Evolutionary conservation across 139 green algal genomes (phyloP).

Genomic region (Yamagishiella unicocca): DNA sequence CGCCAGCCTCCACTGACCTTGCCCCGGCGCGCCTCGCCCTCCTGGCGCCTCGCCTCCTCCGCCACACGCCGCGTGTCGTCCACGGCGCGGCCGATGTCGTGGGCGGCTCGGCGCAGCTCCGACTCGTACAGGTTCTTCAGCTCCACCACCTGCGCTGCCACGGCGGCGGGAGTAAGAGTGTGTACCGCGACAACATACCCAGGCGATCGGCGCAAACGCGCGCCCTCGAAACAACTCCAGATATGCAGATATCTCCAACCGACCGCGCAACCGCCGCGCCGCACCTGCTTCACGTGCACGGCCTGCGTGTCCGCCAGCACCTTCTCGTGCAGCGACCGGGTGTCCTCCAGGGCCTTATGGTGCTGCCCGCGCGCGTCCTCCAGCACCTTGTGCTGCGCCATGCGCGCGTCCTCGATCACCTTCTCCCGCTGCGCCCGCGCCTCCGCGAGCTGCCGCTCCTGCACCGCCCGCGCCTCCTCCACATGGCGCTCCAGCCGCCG

Average conservation of each 20-base stretch:
- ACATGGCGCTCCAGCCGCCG: slow-evolving; percentile 7
- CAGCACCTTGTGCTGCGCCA: neutral
- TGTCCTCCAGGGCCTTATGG: slow-evolving; percentile 16
- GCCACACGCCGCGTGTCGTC: slow-evolving; percentile 33
- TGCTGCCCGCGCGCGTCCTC: slow-evolving; percentile 21
- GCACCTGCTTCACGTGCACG: slow-evolving; percentile 34
- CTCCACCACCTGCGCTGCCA: neutral
- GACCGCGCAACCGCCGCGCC: no score
- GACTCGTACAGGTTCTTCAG: slow-evolving; percentile 27
- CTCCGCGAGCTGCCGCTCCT: slow-evolving; percentile 27
- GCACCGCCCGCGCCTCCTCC: slow-evolving; percentile 8
- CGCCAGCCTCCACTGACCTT: slow-evolving; percentile 35
- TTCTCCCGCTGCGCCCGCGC: slow-evolving; percentile 25
- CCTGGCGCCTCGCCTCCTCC: slow-evolving; percentile 38
- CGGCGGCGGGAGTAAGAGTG: no score
- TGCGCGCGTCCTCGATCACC: slow-evolving; percentile 20
- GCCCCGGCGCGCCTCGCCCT: slow-evolving; percentile 11
- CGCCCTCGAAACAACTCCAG: no score
- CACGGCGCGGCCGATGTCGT: slow-evolving; percentile 32
- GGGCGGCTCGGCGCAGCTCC: slow-evolving; percentile 14
- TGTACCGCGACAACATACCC: no score
- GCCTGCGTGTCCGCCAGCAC: slow-evolving; percentile 8
- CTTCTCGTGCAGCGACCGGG: neutral
- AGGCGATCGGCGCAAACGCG: no score
- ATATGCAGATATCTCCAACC: no score